Evolutionary conservation across 208 protist species (phyloP).

Genomic region (Trypanosoma rangeli): DNA sequence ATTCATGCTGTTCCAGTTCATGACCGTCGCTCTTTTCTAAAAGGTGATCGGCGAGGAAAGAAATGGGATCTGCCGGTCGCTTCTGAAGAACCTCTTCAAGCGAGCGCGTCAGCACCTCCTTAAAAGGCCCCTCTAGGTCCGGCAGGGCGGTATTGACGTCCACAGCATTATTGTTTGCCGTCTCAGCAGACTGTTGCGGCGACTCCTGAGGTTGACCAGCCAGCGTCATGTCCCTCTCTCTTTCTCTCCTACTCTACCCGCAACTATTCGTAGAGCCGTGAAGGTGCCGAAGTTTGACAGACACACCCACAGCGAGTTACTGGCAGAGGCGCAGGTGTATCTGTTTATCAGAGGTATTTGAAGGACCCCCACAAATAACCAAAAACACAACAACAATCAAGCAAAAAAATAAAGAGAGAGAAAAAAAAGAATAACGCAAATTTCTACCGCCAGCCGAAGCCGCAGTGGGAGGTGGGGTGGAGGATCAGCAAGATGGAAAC

Average conservation of each 20-base stretch:
- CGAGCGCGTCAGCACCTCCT: constrained; percentile 40
- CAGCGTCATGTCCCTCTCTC: constrained; percentile 3
- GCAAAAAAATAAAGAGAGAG: constrained; percentile 15
- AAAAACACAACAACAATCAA: constrained; percentile 17
- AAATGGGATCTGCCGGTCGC: constrained; percentile 49
- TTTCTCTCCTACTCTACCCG: no score
- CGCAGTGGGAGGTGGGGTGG: neutral
- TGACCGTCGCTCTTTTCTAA: constrained; percentile 13
- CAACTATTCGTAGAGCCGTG: no score
- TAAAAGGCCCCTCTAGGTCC: constrained; percentile 61
- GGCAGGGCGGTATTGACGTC: constrained; percentile 20
- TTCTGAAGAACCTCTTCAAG: constrained; percentile 54
- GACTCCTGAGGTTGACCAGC: neutral
- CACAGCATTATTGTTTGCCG: constrained; percentile 12
- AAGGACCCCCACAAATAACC: no score
- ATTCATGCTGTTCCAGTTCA: constrained; percentile 13
- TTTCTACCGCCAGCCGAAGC: neutral
- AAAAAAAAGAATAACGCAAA: neutral
- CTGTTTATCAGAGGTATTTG: no score
- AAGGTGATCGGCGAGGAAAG: constrained; percentile 51
- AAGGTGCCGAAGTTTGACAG: no score
- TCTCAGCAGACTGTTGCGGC: neutral
- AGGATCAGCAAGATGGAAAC: neutral
- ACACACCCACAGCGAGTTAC: constrained; percentile 9
- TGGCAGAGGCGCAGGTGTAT: neutral